Conservation (phyloP, 1,284 basidiomycete species). For the Ceratobasidium theobromae region DNA sequence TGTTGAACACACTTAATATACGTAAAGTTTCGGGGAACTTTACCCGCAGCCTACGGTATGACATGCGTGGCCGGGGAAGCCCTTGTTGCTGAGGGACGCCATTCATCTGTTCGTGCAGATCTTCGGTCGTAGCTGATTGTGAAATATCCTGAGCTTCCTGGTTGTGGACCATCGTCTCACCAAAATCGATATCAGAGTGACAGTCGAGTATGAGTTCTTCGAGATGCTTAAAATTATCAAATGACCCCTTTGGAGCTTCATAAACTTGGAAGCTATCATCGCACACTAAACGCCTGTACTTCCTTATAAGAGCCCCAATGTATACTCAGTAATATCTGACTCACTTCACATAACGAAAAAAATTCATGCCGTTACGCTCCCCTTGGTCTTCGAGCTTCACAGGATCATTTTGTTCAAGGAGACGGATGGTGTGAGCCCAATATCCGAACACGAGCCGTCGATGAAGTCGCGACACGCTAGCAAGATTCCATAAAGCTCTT, state of each 20-base stretch:
- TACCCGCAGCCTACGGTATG: constrained; percentile 7
- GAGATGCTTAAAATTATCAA: neutral
- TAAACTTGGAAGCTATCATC: neutral
- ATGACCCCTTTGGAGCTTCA: neutral
- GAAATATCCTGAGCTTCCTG: neutral
- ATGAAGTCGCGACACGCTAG: neutral
- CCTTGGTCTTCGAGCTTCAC: neutral
- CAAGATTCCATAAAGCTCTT: neutral
- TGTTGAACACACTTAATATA: neutral
- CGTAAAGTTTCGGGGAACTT: neutral
- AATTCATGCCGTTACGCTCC: neutral
- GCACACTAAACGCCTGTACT: neutral
- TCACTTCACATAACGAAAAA: neutral
- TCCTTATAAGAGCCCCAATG: neutral
- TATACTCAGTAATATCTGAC: neutral
- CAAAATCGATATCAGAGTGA: constrained; percentile 16
- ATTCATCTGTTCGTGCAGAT: too few species aligned
- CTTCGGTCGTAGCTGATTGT: neutral
- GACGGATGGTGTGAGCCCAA: neutral
- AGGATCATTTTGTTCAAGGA: neutral
- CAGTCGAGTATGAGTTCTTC: constrained; percentile 1
- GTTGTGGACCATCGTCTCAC: neutral
- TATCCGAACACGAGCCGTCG: neutral
- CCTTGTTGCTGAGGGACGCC: too few species aligned
- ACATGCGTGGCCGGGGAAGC: neutral